Base-by-base conservation (phyloP, 2,329 filamentous ascomycete species). In the Fusarium nodosum region DNA sequence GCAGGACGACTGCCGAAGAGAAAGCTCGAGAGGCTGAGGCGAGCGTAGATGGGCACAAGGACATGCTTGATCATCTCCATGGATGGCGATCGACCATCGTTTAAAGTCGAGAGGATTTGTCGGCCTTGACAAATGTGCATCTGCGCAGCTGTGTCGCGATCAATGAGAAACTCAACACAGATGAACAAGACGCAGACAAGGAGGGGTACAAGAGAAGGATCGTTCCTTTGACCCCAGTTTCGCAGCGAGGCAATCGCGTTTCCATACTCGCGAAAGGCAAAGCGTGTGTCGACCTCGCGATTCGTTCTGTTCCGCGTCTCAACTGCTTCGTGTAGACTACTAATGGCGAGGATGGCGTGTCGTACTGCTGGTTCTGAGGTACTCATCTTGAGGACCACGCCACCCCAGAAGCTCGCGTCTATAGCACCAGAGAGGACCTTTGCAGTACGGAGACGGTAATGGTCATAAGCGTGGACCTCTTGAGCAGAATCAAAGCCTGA, bases 141-240 rank as follows among this genome's bases (percentile, higher is more conserved):
- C 47, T 83, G 78, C 0, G 85, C 83, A 12, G 81, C 80, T 7
- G 75, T 73, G 44, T 83, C 81, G 60, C 87, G 82, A 38, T 84
- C 82, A 34, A 84, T 83, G 61, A 88, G 78, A 68, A 85, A 85
- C 73, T 87, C 86, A 50, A 87, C 82, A 68, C 84, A 85, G 26
- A 85, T 83, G 64, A 87, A 86, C 24, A 87, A 75, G 1, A 86
- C 73, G 64, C 84, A 86, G 8, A 82, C 82, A 5, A 85, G 75
- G 18, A 87, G 69, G 1, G 78, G 78, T 1, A 80, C 69, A 1
- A 74, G 72, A 9, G 75, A 71, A 2, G 70, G 18, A 64, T 78
- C 72, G 73, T 78, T 67, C 18, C 76, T 68, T 46, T 71, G 63
- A 4, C 77, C 71, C 61, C 79, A 79, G 26, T 82, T 79, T 38